These are phyloP conservation scores for Trypanosoma caninum DNA, from an alignment of 208 protist species.

Conservation along the genomic window DNA sequence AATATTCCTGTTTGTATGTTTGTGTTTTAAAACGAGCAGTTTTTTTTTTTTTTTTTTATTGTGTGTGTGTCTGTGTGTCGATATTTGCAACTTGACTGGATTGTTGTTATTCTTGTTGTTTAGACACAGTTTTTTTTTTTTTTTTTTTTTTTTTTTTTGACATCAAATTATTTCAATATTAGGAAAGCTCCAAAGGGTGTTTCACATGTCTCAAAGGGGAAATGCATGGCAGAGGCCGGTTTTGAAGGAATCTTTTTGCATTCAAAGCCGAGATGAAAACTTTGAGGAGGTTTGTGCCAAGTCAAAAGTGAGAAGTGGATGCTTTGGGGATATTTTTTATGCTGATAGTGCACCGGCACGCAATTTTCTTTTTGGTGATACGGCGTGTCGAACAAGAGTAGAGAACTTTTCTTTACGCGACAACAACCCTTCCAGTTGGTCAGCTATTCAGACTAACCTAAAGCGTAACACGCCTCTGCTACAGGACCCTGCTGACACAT, in stretches of 20 bases:
- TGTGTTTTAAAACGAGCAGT: too few relatives aligned
- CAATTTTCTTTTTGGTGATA: constrained; percentile 16
- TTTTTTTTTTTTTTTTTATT: too few relatives aligned
- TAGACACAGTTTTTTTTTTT: too few relatives aligned
- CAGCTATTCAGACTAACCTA: constrained; percentile 12
- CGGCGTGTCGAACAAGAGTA: not conserved
- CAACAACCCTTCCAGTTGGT: constrained; percentile 17
- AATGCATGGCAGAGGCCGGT: not conserved
- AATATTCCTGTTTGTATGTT: not conserved
- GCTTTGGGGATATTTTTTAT: constrained; percentile 15
- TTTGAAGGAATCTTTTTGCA: not conserved
- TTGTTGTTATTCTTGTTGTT: too few relatives aligned
- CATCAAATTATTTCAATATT: too few relatives aligned
- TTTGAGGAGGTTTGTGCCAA: not conserved
- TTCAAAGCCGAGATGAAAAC: too few relatives aligned
- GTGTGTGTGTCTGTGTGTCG: too few relatives aligned
- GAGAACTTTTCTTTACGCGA: constrained; percentile 18
- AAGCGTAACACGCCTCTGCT: constrained; percentile 39
- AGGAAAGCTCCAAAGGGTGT: too few relatives aligned
- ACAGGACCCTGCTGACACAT: constrained; percentile 62
- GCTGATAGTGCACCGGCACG: constrained; percentile 20
- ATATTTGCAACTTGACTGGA: too few relatives aligned
- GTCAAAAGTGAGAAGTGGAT: not conserved
- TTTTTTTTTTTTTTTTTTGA: too few relatives aligned
- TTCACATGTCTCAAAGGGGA: not conserved